Evolutionary conservation across 768 basidiomycete genomes (phyloP).

Genomic region (Lactifluus volemus): DNA sequence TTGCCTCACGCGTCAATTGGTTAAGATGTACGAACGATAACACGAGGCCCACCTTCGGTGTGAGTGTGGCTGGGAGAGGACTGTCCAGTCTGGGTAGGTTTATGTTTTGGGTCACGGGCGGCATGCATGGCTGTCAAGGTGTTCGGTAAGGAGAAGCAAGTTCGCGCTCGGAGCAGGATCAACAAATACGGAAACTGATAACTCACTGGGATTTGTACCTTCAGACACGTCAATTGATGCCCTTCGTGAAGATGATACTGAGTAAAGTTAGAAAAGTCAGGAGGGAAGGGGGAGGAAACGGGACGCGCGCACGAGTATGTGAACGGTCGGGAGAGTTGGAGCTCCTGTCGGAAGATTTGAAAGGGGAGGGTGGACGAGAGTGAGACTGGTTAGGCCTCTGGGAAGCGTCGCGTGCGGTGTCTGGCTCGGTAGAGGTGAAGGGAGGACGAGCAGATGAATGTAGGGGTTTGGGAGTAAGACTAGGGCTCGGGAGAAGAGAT

Average conservation of each 20-base stretch:
- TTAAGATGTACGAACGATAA: conserved; percentile 14
- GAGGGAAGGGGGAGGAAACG: neutral
- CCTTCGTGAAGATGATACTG: conserved; percentile 14
- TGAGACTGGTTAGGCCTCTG: conserved; percentile 30
- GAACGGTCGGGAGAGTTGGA: conserved; percentile 28
- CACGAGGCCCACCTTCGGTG: conserved; percentile 18
- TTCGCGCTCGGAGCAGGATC: neutral
- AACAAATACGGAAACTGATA: neutral
- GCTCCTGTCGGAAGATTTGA: conserved; percentile 58
- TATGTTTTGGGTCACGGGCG: conserved; percentile 15
- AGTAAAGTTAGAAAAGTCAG: neutral
- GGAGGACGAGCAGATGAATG: conserved; percentile 20
- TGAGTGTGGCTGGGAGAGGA: conserved; percentile 11
- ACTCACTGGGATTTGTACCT: conserved; percentile 10
- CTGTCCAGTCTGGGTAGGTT: conserved; percentile 12
- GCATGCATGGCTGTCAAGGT: conserved; percentile 11
- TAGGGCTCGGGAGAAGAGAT: conserved; percentile 48
- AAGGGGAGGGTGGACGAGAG: conserved; percentile 56
- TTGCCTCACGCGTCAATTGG: conserved; percentile 12
- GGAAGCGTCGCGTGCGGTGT: conserved; percentile 25
- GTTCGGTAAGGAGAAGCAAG: neutral
- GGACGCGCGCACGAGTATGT: conserved; percentile 15
- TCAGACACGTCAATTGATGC: conserved; percentile 16
- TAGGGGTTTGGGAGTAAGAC: conserved; percentile 19
- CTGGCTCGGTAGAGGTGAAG: conserved; percentile 12